Base-by-base conservation (phyloP, 192 early-diverging fungal genomes). In the Coemansia sp. region DNA sequence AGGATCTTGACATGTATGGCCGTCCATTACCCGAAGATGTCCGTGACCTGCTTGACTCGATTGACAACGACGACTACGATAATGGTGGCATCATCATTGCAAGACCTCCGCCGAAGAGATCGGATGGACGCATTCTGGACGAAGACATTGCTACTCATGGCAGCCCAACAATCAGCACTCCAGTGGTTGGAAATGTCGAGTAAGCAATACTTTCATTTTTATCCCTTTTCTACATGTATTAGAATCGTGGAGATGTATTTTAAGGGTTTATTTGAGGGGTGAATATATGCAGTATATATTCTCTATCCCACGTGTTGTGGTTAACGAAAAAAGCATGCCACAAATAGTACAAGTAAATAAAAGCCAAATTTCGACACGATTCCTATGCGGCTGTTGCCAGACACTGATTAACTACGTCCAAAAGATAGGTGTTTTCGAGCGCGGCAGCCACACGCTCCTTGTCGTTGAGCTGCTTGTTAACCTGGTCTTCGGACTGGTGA, bases 401-500 rank as follows among this genome's bases (percentile, higher is more conserved):
- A 65, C 93, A 93, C 83, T 96, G 94, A 70, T 98, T 97, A 41
- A 98, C 95, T 1, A 98, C 98, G 67, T 97, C 93, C 56, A 97
- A 72, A 62, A 99, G 79, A 76, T 97, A 93, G 14, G 76, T 87
- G 85, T 98, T 99, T 71, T 98, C 98, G 50, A 99, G 79, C 5
- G 98, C 98, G 1, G 98, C 98, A 5, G 98, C 95, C 12, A 98
- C 98, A 20, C 97, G 86, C 67, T 99, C 97, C 87, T 99, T 99
- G 71, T 98, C 96, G 83, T 99, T 99, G 62, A 99, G 84, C 75
- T 99, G 97, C 79, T 98, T 99, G 77, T 99, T 99, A 64, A 99
- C 95, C 60, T 94, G 92, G 44, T 85, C 78, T 76, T 99, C 97
- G 9, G 91, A 93, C 75, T 99, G 95, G 84, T 99, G 97, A 7